Conservation (phyloP, 2,329 filamentous ascomycete genomes). For the Hymenoscyphus salicellus region DNA sequence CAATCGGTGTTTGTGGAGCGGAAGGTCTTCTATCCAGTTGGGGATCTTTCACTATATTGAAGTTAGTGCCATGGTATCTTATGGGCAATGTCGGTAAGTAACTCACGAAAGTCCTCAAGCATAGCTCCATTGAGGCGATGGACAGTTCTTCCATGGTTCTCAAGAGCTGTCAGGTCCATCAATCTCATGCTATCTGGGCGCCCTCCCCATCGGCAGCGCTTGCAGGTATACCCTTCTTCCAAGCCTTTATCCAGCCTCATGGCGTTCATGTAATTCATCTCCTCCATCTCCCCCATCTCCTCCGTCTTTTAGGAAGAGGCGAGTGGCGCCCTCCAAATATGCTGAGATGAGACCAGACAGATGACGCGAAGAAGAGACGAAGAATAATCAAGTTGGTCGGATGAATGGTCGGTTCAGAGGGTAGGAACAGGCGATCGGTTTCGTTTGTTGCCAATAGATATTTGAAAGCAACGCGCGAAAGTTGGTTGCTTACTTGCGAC, state of each 20-base stretch:
- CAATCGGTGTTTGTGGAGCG: background rate
- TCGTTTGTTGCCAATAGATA: background rate
- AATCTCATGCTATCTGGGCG: background rate
- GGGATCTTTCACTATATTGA: background rate
- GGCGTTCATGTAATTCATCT: background rate
- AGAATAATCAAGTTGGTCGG: background rate
- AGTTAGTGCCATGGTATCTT: background rate
- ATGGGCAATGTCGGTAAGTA: background rate
- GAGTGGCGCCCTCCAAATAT: background rate
- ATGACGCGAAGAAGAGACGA: background rate
- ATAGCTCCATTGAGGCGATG: background rate
- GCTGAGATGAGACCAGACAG: background rate
- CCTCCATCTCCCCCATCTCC: background rate
- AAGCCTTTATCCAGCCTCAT: background rate
- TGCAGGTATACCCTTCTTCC: constrained; percentile 1
- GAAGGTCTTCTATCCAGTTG: constrained; percentile 1
- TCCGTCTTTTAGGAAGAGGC: background rate
- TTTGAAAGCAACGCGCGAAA: background rate
- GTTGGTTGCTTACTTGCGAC: background rate
- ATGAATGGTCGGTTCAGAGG: background rate
- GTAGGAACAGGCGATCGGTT: background rate
- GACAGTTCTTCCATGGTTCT: background rate
- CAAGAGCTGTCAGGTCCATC: background rate
- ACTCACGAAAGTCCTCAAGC: background rate
- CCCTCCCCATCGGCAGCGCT: background rate